A percentile compares a stretch with the other conserved stretches of the same genome.
Conservation (phyloP, 345 rosid genomes). For the Acer campestre region DNA sequence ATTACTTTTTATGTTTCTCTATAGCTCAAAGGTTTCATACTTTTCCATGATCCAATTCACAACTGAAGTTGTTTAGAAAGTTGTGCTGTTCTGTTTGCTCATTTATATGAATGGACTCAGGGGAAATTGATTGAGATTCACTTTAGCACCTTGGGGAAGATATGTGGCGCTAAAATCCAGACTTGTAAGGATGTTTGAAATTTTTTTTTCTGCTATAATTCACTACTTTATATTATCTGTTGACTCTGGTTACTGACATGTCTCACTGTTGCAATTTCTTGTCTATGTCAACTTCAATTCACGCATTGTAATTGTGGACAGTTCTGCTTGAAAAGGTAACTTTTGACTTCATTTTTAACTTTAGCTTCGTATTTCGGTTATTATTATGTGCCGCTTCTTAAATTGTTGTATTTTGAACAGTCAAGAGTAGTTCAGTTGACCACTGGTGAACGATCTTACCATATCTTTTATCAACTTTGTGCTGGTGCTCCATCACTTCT, state of each 20-base stretch:
- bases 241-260: constrained; percentile 32
- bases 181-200: constrained; percentile 62
- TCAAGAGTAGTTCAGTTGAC: constrained; percentile 92
- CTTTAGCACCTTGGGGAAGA: constrained; percentile 76
- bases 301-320: constrained; percentile 31
- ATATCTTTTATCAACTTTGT: constrained; percentile 90
- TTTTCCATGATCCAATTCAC: not conserved
- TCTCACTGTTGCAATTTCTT: constrained; percentile 17
- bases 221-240: constrained; percentile 4
- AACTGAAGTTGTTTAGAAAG: not conserved
- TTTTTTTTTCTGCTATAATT: constrained; percentile 17
- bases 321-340: constrained; percentile 95
- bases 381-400: constrained; percentile 33
- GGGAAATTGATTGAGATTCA: constrained; percentile 90
- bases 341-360: constrained; percentile 24
- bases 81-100: constrained; percentile 14
- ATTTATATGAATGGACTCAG: constrained; percentile 45
- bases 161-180: constrained; percentile 81
- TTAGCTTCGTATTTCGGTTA: constrained; percentile 21
- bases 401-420: constrained; percentile 54
- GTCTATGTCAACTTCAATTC: constrained; percentile 23
- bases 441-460: constrained; percentile 89
- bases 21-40: not conserved
- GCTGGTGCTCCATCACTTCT: constrained; percentile 86
- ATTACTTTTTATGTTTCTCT: not conserved